Percentiles rank a stretch among this genome's conserved stretches.
Conservation (phyloP, 2,329 filamentous ascomycete species). For the Curvularia spicifera region DNA sequence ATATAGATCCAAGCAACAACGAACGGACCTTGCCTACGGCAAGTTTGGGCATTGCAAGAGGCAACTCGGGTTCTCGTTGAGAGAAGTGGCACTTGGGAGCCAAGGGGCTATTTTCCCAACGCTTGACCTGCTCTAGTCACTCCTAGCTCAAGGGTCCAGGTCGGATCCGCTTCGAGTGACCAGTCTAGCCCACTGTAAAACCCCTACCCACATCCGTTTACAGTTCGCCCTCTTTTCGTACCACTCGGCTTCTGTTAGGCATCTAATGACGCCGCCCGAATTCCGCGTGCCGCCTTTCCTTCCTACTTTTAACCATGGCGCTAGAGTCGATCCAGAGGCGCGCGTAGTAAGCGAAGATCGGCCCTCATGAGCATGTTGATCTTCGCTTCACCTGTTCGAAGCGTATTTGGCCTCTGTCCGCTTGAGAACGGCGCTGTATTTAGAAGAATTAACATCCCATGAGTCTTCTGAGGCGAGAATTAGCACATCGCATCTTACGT, state of each 20-base stretch:
- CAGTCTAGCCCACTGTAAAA: neutral
- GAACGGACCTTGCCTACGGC: neutral
- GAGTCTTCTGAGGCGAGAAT: neutral
- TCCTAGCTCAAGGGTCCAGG: neutral
- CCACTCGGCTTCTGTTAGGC: neutral
- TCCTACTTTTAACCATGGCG: neutral
- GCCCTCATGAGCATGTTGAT: constrained; percentile 1
- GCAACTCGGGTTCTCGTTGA: neutral
- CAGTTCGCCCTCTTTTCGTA: neutral
- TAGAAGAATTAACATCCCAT: neutral
- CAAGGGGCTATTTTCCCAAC: constrained; percentile 3
- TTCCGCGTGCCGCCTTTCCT: constrained; percentile 2
- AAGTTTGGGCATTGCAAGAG: neutral
- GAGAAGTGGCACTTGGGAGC: neutral
- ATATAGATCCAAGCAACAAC: neutral
- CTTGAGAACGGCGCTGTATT: neutral
- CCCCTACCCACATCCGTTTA: neutral
- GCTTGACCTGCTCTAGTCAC: neutral
- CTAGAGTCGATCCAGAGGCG: constrained; percentile 1
- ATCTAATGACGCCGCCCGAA: neutral
- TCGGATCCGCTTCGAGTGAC: neutral
- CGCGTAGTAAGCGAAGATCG: neutral
- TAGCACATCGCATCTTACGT: neutral
- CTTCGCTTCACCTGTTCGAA: neutral
- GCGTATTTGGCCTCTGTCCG: neutral